Evolutionary conservation across 1,284 basidiomycete species (phyloP).

Genomic region (Malassezia dermatis): DNA sequence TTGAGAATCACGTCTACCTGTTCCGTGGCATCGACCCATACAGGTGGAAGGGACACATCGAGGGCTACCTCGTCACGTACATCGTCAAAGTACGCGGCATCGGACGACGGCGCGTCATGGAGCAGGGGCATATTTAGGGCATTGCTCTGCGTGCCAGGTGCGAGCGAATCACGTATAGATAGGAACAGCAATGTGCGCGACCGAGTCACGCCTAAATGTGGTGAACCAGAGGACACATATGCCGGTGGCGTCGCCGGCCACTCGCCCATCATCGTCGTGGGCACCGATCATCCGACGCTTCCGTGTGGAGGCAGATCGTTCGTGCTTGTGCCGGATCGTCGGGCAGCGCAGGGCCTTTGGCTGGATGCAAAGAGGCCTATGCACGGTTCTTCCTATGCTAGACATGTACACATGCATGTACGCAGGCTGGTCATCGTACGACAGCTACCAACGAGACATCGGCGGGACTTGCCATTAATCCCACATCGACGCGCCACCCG

Average conservation of each 20-base stretch:
- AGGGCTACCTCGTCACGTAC: slow-evolving; percentile 41
- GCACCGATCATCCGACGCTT: not conserved
- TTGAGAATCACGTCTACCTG: slow-evolving; percentile 30
- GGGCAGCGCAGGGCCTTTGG: not conserved
- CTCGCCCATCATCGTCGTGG: not conserved
- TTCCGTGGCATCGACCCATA: slow-evolving; percentile 43
- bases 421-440: not conserved
- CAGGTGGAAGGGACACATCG: slow-evolving; percentile 30
- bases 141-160: slow-evolving; percentile 24
- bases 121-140: slow-evolving; percentile 41
- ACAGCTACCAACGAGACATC: not conserved
- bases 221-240: not conserved
- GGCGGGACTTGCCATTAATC: not conserved
- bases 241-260: not conserved
- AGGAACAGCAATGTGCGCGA: slow-evolving; percentile 87
- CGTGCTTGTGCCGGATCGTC: not conserved
- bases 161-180: slow-evolving; percentile 74
- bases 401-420: not conserved
- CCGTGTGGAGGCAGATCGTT: not conserved
- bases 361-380: too few species aligned
- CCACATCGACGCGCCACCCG: slow-evolving; percentile 10
- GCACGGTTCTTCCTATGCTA: too few species aligned
- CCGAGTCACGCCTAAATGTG: slow-evolving; percentile 54
- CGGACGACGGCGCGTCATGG: slow-evolving; percentile 23
- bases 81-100: slow-evolving; percentile 22